phyloP scores from a whole-genome alignment of 2,329 filamentous ascomycete genomes.

The Emergomyces orientalis region DNA sequence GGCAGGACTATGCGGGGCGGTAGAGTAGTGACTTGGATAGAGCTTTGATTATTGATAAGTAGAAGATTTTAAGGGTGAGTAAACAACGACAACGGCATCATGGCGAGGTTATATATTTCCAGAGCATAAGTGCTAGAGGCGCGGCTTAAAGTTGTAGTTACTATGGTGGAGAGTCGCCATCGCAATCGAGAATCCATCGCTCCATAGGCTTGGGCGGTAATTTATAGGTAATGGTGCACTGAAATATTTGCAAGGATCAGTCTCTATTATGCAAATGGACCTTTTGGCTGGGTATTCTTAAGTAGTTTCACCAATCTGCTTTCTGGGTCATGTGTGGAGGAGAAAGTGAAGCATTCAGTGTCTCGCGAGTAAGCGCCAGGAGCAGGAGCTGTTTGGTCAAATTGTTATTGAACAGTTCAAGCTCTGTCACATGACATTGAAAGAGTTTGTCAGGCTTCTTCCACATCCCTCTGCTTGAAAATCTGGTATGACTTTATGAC shows the following conservation, averaged over 20 bases:
- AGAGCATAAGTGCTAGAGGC: background rate
- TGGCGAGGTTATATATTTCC: too few relatives aligned
- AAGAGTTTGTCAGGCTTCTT: background rate
- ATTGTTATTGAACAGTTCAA: background rate
- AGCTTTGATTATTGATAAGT: too few relatives aligned
- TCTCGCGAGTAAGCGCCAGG: background rate
- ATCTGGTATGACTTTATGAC: background rate
- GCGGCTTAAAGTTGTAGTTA: background rate
- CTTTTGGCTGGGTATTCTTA: background rate
- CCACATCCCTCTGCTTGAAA: background rate
- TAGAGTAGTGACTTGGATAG: too few relatives aligned
- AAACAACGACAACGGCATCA: too few relatives aligned
- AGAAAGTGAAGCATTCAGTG: background rate
- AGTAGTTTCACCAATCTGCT: constrained; percentile 1
- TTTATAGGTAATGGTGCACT: constrained; percentile 4
- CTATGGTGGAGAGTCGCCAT: constrained; percentile 1
- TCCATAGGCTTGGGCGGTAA: constrained; percentile 1
- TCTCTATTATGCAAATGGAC: background rate
- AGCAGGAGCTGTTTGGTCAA: background rate
- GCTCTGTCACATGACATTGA: constrained; percentile 3
- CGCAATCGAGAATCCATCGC: background rate
- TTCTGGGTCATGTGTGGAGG: constrained; percentile 2
- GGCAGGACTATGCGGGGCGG: too few relatives aligned
- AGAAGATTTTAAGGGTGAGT: too few relatives aligned
- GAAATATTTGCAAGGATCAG: constrained; percentile 1